Evolutionary conservation across 371 early-diverging fungal genomes (phyloP).

Genomic region (Lichtheimia ramosa): DNA sequence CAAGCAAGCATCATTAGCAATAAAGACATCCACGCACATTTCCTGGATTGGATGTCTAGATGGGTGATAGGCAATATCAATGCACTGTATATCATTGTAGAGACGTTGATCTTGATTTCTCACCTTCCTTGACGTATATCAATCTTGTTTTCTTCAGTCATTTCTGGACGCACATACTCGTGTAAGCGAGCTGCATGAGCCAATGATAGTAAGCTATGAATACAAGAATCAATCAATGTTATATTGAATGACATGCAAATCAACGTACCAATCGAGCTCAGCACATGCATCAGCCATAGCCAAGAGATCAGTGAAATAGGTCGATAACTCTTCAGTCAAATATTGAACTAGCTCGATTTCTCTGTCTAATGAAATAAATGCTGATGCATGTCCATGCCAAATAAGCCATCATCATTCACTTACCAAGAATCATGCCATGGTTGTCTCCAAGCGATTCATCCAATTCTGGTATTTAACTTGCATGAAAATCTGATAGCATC

Average conservation of each 20-base stretch:
- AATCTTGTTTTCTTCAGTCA: constrained; percentile 52
- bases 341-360: constrained; percentile 75
- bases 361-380: constrained; percentile 42
- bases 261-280: constrained; percentile 70
- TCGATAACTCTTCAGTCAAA: constrained; percentile 56
- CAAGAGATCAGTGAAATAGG: constrained; percentile 34
- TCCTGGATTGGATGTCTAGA: constrained; percentile 77
- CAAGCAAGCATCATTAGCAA: constrained; percentile 62
- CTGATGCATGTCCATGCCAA: no score
- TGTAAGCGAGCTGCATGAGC: constrained; percentile 57
- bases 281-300: constrained; percentile 46
- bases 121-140: constrained; percentile 67
- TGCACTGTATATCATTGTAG: neutral
- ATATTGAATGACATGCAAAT: neutral
- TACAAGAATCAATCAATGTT: neutral
- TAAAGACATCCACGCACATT: constrained; percentile 60
- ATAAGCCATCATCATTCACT: constrained; percentile 5
- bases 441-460: constrained; percentile 78
- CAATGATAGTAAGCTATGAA: constrained; percentile 59
- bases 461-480: constrained; percentile 44
- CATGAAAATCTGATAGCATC: neutral
- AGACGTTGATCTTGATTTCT: neutral
- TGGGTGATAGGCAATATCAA: neutral
- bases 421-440: constrained; percentile 68
- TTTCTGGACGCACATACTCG: constrained; percentile 57